phyloP scores from a whole-genome alignment of 352 stramenopile species.

The Phytophthora chlamydospora region DNA sequence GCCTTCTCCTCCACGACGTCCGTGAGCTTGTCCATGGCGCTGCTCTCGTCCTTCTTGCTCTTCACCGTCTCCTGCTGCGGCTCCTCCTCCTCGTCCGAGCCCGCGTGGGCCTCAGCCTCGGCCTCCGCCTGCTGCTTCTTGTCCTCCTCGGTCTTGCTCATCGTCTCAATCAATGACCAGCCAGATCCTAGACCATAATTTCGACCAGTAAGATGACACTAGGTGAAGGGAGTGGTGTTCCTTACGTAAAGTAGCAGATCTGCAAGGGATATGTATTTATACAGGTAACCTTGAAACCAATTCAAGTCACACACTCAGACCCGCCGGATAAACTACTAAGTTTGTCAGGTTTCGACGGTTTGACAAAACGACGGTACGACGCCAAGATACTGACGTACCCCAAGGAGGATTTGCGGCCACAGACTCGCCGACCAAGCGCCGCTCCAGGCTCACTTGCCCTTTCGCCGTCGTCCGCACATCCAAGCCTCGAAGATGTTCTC shows the following conservation, averaged over 20 bases:
- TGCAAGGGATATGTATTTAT: neutral
- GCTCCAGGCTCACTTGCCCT: constrained; percentile 40
- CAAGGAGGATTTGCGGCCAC: constrained; percentile 24
- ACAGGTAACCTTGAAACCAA: neutral
- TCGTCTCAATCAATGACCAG: constrained; percentile 21
- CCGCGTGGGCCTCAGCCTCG: constrained; percentile 20
- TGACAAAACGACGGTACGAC: constrained; percentile 10
- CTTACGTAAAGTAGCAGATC: neutral
- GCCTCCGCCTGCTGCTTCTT: constrained; percentile 40
- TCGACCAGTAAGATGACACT: constrained; percentile 12
- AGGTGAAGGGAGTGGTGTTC: too few relatives aligned
- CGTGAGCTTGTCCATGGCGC: constrained; percentile 84
- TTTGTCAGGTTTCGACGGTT: constrained; percentile 14
- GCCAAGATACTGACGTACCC: constrained; percentile 31
- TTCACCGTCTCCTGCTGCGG: constrained; percentile 64
- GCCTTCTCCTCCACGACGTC: constrained; percentile 88
- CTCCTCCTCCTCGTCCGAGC: constrained; percentile 69
- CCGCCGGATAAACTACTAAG: neutral
- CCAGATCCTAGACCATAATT: constrained; percentile 5
- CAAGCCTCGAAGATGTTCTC: constrained; percentile 61
- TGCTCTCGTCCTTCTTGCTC: constrained; percentile 85
- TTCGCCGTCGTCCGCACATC: constrained; percentile 38
- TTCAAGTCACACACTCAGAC: neutral
- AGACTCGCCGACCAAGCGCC: constrained; percentile 12
- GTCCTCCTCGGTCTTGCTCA: constrained; percentile 40